phyloP scores from a whole-genome alignment of 73 alveolate genomes.

The Tetrahymena malaccensis region DNA sequence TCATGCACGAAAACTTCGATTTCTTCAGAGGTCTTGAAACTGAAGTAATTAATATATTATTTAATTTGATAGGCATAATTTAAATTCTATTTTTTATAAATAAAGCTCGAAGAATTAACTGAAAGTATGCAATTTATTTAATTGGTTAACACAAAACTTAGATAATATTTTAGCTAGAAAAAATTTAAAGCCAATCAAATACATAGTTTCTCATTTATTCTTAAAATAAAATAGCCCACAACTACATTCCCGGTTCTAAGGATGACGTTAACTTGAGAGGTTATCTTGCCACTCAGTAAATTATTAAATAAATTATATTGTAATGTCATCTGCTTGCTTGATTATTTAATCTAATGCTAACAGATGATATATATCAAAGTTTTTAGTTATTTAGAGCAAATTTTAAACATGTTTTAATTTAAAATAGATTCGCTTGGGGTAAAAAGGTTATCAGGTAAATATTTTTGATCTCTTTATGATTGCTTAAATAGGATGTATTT shows the following conservation, averaged over 20 bases:
- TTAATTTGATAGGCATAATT: neutral
- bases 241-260: slow-evolving; percentile 45
- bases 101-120: slow-evolving; percentile 13
- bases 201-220: neutral
- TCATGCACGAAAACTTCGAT: slow-evolving; percentile 38
- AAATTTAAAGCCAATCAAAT: neutral
- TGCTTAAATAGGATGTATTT: neutral
- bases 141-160: neutral
- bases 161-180: neutral
- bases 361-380: neutral
- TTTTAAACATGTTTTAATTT: neutral
- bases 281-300: slow-evolving; percentile 7
- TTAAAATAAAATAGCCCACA: slow-evolving; percentile 6
- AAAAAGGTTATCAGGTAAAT: slow-evolving; percentile 19
- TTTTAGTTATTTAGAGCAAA: neutral
- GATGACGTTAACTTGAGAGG: slow-evolving; percentile 41
- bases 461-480: neutral
- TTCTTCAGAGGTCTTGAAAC: slow-evolving; percentile 33
- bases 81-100: neutral
- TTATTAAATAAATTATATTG: neutral
- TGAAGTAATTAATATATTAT: neutral
- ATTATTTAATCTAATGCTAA: too few relatives aligned
- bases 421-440: slow-evolving; percentile 31
- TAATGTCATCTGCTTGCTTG: too few relatives aligned
- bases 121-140: neutral